Base-by-base conservation (phyloP, 768 basidiomycete genomes). In the Fomitopsis pulvina region DNA sequence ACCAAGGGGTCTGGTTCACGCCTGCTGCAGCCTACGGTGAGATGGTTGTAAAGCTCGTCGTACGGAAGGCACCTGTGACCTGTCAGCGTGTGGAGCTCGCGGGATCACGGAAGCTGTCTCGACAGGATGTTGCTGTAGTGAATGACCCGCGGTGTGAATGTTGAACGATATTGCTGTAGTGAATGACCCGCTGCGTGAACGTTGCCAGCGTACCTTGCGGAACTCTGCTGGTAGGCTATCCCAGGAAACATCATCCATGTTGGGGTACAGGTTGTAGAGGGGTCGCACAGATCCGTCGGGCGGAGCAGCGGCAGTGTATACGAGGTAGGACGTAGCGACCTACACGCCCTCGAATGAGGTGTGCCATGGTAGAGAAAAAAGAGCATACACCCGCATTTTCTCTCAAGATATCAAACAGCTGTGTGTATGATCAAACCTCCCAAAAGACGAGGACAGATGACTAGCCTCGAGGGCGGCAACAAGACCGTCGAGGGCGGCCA, bases 401-500 rank as follows among this genome's bases (percentile, higher is more conserved):
- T 28, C 26, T 41, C 41, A 50, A 37, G 4, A 24, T 4, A 18
- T 50, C 49, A 30, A 50, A 50, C 20, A 50, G 28, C 49, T 50
- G 32, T 9, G 16, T 12, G 12, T 6, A 14, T 28, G 9, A 4
- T 12, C 20, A 24, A 10, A 27, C 2, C 29, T 1, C 26, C 6
- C 25, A 20, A 14, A 10, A 45, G 11, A 34, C 4, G 9, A 24
- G 24, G 22, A n/a, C 18, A n/a, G 28, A 11, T 20, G 38, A 57
- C 68, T 47, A 47, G 85, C 85, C 73, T 88, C 85, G 21, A 87
- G 64, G 27, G 79, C 81, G 16, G 85, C 81, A 14, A 84, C 80
- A 11, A 86, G 62, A 7, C 81, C 87, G 51, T 89, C 87, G 6
- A 89, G 66, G 3, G 81, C 80, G 24, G 83, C 81, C 76, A 86